Evolutionary conservation across 2,329 filamentous ascomycete species (phyloP), one percentile per base, ranked within the genome.

Genomic region (Botrytis hyacinthi): DNA sequence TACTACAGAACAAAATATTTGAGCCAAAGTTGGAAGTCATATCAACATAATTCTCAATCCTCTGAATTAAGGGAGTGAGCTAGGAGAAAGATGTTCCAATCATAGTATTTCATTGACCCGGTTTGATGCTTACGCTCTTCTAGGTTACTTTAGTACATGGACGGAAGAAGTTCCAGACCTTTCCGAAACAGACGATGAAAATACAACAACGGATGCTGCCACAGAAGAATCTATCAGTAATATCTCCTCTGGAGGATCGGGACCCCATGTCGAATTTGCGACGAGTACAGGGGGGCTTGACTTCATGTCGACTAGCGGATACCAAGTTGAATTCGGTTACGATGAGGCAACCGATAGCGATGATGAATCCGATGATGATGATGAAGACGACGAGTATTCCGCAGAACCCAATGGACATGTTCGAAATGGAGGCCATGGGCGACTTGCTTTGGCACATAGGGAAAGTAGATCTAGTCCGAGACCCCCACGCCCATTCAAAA

Each of bases 61-160:
- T 2, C 29, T 29, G 54, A 65, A 37, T n/a, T 26, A 12, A 9
- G 10, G 10, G 26, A 29, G 12, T 40, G 10, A 8, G 48, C 14
- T 18, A n/a, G n/a, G 42, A 67, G n/a, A 40, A 35, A 4, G 26
- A 35, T 10, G 2, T 37, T 32, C 12, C 18, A 35, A 48, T 32
- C 35, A 26, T 51, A 14, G n/a, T 22, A 16, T 29, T 29, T 5
- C 1, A 18, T 42, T 16, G 26, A 2, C 14, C n/a, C 32, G 29
- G 42, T 26, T 16, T 26, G 20, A 22, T n/a, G 35, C 66, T 69
- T 6, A 69, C 51, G 16, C 18, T 42, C 7, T 37, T 9, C 94
- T 98, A 73, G 90, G 96, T 63, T 99, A 99, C 81, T 98, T 95
- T 82, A 95, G 94, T 72, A 95, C 96, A 3, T 99, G 96, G 96